Evolutionary conservation across 768 basidiomycete species (phyloP), one percentile per base, ranked within the genome.

Genomic region (Suillus subaureus): DNA sequence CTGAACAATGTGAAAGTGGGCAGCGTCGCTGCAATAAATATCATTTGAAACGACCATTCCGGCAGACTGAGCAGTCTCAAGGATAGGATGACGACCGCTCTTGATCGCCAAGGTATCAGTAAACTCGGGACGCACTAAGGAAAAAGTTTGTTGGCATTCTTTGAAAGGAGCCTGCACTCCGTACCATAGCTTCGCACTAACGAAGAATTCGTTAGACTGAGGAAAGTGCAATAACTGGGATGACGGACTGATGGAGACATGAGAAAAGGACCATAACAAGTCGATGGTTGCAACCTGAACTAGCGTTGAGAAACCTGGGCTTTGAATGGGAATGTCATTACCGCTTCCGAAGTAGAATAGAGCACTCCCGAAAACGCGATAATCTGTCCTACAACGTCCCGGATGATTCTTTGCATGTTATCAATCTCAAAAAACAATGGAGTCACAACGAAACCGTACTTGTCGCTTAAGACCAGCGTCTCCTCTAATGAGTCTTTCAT

Each of bases 401-500:
- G 85, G 54, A 98, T 89, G 60, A 96, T 90, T 67, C 93, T 94
- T 62, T 61, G 42, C 49, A 62, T 12, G 56, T 26, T 66, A 55
- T 55, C n/a, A 62, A 47, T 28, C 4, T 26, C 7, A 42, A 11
- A 43, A 5, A 31, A 18, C 13, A 4, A 42, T 23, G 2, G 28
- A 33, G 28, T 31, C 58, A 56, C 18, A 61, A 31, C 42, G 31
- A 13, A 33, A 6, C 69, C 81, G 15, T 65, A 89, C 91, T 88
- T 89, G 67, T 94, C 89, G 71, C 96, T 96, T 60, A 98, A 80
- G 47, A 94, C 84, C 61, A 97, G 78, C 0, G 93, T 88, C 75
- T 99, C 97, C 65, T 96, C 90, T n/a, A 97, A 79, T 0, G 94
- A 90, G 72, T 97, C 94, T 70, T 89, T 91, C 88, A 97, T 92